Base-by-base conservation (phyloP, 2,329 filamentous ascomycete species). In the Botrytis galanthina region DNA sequence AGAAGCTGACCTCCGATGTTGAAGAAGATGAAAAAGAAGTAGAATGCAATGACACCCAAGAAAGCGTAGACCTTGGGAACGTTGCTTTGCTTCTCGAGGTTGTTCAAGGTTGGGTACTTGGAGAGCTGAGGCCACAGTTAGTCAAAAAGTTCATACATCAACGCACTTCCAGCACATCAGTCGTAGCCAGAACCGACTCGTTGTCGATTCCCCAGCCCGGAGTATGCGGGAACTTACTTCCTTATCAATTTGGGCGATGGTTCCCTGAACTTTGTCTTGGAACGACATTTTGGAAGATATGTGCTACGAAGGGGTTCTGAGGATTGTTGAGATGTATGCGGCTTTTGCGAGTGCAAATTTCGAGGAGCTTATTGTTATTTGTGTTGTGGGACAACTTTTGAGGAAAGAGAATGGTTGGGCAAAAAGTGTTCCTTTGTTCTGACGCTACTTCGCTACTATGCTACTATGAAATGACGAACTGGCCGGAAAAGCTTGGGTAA, bases 1-100 rank as follows among this genome's bases (percentile, higher is more conserved):
- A 97, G 87, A 81, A 96, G 92, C 84, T 95, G 93, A 79, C 93
- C 93, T 77, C 92, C 93, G 77, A 96, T 92, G 88, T 97, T 97
- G 88, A 97, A 94, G 86, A 96, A 90, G 84, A 96, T 93, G 79
- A 96, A 89, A 86, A 95, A 94, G 86, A 96, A 94, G 87, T 97
- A 97, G 78, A 95, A 89, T 70, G 90, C 90, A 75, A 84, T 91
- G 74, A 93, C 81, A 79, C 93, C 93, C 79, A 95, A 90, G 81
- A 93, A 88, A 77, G 90, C 91, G 83, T 97, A 96, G 80, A 93
- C 91, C 87, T 97, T 97, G 82, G 93, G 93, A 69, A 96, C 88
- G 74, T 89, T 90, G 77, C 91, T 92, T 84, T 93, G 90, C 88
- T 91, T 93, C 89, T 97, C 93, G 80, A 96, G 88, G 85, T 95